Evolutionary conservation across 805 yeast species (phyloP), one percentile per base, ranked within the genome.

Genomic region (Saccharomycopsis sp.): DNA sequence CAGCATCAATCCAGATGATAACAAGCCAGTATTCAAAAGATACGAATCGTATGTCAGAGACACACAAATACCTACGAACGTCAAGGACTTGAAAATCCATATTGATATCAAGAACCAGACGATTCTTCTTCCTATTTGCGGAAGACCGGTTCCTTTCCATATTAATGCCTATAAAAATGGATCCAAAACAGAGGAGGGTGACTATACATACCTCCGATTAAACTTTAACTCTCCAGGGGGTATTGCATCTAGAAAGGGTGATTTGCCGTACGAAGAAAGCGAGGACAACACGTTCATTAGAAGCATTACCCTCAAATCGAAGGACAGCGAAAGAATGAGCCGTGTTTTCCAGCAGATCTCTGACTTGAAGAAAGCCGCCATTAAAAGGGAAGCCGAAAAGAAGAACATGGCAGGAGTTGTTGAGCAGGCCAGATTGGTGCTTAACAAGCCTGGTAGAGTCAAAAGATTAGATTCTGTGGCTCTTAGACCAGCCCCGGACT

Each of bases 61-160:
- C 69, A 78, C 94, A 2, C 98, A 94, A 76, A 85, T 93, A 63
- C 98, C 99, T 47, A 73, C 77, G 42, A 81, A 81, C 65, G 96
- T 91, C 19, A 83, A 85, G 67, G 97, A 92, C 69, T 77, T 94
- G 70, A 85, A 85, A 68, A 84, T 93, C 61, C 92, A 87, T 69
- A 91, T 94, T 59, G 99, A 93, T 70, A 78, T 83, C 70, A 89
- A 88, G 67, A 81, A 87, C 59, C 97, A 92, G 73, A 88, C 97
- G 1, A 87, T 93, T 58, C 82, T 93, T 61, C 75, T 93, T 60
- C 99, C 99, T 55, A 87, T 93, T 59, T 82, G 86, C 67, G 99
- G 99, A 63, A 81, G 98, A 67, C 97, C 98, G 1, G 98, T 94
- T 56, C 99, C 99, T 23, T 93, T 94, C 78, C 99, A 93, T 71